Evolutionary conservation across 495 filamentous ascomycete species (phyloP), one percentile per base, ranked within the genome.

Genomic region (Pyrenula massariospora): DNA sequence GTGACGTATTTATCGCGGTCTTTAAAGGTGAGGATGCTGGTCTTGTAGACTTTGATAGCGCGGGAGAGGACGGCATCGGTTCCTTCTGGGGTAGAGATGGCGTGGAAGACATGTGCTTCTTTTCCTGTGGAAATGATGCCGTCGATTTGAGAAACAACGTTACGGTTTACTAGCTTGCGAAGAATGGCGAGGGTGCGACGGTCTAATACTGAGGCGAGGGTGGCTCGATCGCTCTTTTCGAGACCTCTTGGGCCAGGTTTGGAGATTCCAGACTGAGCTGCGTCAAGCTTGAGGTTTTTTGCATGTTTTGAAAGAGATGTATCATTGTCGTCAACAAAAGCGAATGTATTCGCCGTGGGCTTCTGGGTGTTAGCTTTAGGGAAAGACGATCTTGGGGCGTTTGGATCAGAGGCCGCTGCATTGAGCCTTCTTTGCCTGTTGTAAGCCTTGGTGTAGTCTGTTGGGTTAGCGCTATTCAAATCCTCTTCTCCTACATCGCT

Each of bases 11-110:
- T 87, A 64, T 95, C 89, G 48, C 93, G 81, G 70, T 97, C 92
- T 72, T 98, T 97, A 81, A 98, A 98, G 2, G 91, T 89, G 42
- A 97, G 71, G 57, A 96, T 96, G 49, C 85, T 86, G 0, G 94
- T 98, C 75, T 97, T 97, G 80, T 97, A 98, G 22, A 98, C 87
- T 69, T 98, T 98, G 73, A 98, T 89, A 12, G 93, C 93, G 53
- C 89, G 84, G 59, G 89, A 83, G 2, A 77, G 56, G 0, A 75
- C 68, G n/a, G 67, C 52, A 53, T 69, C 71, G 53, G 69, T 68
- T 0, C 74, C 69, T 42, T 77, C 69, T 1, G 76, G 72, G 10
- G 70, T 63, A 1, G 79, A 79, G 49, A 89, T 66, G 1, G 88
- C 85, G 59, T 91, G 85, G 71, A 97, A 98, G 21, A 98, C 93